Conservation (phyloP, 345 rosid species). For the Aquilaria sinensis region DNA sequence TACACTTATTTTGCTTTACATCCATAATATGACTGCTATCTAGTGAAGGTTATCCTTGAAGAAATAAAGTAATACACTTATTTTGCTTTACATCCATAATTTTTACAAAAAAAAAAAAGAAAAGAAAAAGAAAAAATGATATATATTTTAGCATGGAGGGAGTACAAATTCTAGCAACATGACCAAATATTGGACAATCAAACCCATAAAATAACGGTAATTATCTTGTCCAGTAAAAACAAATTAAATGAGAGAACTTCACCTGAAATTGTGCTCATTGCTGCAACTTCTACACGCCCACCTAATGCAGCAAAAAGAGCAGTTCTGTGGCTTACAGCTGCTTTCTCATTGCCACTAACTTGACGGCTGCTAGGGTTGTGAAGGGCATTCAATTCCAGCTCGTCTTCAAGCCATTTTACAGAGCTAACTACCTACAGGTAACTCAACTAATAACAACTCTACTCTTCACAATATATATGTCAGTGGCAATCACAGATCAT, state of each 20-base stretch:
- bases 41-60: no score
- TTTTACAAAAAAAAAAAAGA: not conserved
- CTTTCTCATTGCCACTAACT: slow-evolving; percentile 94
- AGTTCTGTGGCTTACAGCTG: slow-evolving; percentile 72
- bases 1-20: no score
- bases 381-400: slow-evolving; percentile 93
- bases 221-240: slow-evolving; percentile 6
- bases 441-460: not conserved
- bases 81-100: no score
- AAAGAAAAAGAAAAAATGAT: not conserved
- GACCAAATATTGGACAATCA: not conserved
- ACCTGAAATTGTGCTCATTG: slow-evolving; percentile 96
- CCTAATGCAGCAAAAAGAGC: slow-evolving; percentile 97
- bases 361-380: slow-evolving; percentile 92
- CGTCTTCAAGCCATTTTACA: slow-evolving; percentile 99
- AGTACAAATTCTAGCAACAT: slow-evolving; percentile 4
- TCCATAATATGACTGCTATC: no score
- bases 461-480: slow-evolving; percentile 3
- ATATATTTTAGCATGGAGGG: not conserved
- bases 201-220: slow-evolving; percentile 4
- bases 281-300: slow-evolving; percentile 78
- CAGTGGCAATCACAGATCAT: not conserved
- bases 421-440: slow-evolving; percentile 83
- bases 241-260: slow-evolving; percentile 3
- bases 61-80: no score